Conservation (phyloP, 345 rosid species). For the Murraya paniculata region DNA sequence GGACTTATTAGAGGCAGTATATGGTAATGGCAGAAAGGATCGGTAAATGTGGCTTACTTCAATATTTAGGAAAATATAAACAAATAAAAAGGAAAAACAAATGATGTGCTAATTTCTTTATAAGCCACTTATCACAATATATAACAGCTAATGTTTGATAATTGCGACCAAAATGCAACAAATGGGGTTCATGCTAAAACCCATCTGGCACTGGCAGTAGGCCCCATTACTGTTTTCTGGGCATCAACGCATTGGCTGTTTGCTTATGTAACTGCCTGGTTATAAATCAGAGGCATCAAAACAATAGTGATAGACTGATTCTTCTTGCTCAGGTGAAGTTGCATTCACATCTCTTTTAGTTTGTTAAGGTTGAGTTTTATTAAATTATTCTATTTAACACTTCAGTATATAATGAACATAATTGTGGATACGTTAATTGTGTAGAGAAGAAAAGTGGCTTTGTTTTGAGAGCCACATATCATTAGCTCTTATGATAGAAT, state of each 20-base stretch:
- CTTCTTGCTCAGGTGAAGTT: neutral
- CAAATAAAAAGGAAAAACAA: neutral
- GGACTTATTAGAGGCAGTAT: no score
- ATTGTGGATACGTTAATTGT: neutral
- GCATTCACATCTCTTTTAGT: neutral
- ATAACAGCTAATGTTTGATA: neutral
- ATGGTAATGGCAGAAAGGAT: no score
- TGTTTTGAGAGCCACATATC: neutral
- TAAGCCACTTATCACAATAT: neutral
- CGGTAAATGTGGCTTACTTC: no score
- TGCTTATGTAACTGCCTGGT: neutral
- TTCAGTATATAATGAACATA: neutral
- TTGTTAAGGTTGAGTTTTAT: neutral
- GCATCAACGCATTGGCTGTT: neutral
- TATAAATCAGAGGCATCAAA: neutral
- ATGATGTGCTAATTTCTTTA: neutral
- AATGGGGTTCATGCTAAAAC: neutral
- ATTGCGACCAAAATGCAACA: neutral
- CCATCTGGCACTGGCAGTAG: constrained; percentile 2
- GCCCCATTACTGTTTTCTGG: neutral
- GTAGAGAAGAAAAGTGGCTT: neutral
- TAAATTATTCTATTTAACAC: neutral
- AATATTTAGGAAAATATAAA: neutral
- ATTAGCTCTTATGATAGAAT: neutral
- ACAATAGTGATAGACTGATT: neutral